Conservation (phyloP, 345 rosid species). For the Brassica napus region DNA sequence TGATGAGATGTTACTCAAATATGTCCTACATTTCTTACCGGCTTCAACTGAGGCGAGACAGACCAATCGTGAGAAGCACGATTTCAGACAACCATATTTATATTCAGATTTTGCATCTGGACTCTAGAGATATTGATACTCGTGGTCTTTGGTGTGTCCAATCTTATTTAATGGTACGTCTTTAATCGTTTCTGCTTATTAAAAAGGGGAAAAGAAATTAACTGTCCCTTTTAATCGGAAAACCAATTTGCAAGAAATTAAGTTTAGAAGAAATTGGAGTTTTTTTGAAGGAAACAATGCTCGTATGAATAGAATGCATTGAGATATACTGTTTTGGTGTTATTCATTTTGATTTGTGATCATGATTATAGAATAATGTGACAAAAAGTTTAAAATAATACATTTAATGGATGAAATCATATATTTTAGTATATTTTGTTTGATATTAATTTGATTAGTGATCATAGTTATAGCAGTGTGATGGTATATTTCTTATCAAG, state of each 20-base stretch:
- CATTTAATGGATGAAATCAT: neutral
- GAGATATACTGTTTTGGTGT: neutral
- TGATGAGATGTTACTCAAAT: neutral
- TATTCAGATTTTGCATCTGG: constrained; percentile 17
- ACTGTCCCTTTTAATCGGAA: neutral
- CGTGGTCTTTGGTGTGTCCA: constrained; percentile 12
- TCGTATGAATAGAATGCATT: neutral
- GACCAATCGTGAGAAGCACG: constrained; percentile 31
- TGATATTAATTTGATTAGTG: neutral
- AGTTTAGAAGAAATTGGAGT: neutral
- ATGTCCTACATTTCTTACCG: constrained; percentile 5
- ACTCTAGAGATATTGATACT: constrained; percentile 6
- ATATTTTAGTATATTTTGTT: neutral
- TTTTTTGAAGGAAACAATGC: neutral
- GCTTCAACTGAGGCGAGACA: constrained; percentile 14
- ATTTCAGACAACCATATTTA: constrained; percentile 11
- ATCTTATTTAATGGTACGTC: neutral
- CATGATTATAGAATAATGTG: neutral
- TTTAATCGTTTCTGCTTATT: neutral
- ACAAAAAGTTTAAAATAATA: neutral
- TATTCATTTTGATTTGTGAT: neutral
- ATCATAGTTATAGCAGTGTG: neutral
- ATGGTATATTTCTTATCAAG: neutral
- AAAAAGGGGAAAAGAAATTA: neutral
- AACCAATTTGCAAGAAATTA: neutral